A percentile compares a stretch with the other conserved stretches of the same genome.
phyloP scores from a whole-genome alignment of 108 stramenopile species.

The Cyclotella cryptica region DNA sequence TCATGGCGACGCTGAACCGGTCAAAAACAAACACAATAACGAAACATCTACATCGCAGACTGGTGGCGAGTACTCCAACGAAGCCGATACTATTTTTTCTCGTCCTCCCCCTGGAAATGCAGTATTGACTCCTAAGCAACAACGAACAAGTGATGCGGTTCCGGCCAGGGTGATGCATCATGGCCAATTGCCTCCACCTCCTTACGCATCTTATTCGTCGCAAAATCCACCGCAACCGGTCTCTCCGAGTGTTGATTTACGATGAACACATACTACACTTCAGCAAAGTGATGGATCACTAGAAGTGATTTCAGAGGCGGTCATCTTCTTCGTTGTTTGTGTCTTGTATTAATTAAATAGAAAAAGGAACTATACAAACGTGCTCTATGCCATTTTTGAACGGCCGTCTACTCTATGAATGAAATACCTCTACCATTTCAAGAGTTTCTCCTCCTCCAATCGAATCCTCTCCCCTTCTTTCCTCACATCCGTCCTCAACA shows the following conservation, averaged over 20 bases:
- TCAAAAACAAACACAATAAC: not conserved
- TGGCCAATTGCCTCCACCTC: slow-evolving; percentile 7
- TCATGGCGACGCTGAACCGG: slow-evolving; percentile 13
- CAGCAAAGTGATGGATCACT: not conserved
- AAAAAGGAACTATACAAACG: too few species aligned
- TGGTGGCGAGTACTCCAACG: slow-evolving; percentile 4
- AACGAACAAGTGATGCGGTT: not conserved
- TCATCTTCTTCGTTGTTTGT: too few species aligned
- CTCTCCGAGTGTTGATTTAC: not conserved
- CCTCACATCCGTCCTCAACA: slow-evolving; percentile 71
- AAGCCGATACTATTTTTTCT: slow-evolving; percentile 29
- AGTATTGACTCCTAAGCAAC: not conserved
- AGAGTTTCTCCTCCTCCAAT: slow-evolving; percentile 58
- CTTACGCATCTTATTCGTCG: slow-evolving; percentile 14
- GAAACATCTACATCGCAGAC: slow-evolving; percentile 3
- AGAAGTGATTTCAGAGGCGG: not conserved
- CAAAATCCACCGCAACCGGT: not conserved
- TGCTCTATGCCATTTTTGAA: too few species aligned
- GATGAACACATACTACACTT: not conserved
- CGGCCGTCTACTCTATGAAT: too few species aligned
- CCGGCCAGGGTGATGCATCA: not conserved
- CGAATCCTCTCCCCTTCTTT: slow-evolving; percentile 71
- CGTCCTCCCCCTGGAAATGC: slow-evolving; percentile 36
- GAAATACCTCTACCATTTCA: slow-evolving; percentile 28
- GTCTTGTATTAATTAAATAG: too few species aligned